Conservation (phyloP, 495 filamentous ascomycete species). For the Penicillium lagena region DNA sequence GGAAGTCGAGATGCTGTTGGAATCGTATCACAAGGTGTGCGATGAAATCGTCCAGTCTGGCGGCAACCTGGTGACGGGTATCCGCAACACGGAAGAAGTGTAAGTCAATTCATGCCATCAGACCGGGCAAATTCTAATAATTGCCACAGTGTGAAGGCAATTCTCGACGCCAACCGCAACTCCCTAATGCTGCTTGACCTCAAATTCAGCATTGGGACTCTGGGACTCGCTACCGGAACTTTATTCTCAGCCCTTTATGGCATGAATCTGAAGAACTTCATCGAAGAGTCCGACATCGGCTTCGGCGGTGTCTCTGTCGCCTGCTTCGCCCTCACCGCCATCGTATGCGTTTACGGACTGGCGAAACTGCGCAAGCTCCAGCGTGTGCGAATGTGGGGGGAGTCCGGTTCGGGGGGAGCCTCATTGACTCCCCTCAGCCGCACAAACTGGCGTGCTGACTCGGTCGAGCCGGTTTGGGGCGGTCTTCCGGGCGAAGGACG, state of each 20-base stretch:
- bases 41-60: conserved; percentile 97
- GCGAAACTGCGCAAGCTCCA: conserved; percentile 79
- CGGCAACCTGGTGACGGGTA: conserved; percentile 87
- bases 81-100: conserved; percentile 98
- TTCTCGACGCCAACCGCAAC: conserved; percentile 95
- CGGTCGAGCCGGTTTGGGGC: conserved; percentile 39
- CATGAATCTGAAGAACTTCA: conserved; percentile 98
- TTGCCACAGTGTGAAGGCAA: conserved; percentile 73
- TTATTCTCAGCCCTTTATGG: conserved; percentile 96
- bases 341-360: conserved; percentile 76
- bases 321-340: conserved; percentile 64
- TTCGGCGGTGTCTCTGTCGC: conserved; percentile 67
- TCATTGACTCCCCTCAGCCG: conserved; percentile 28
- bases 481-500: conserved; percentile 41
- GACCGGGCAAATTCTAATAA: conserved; percentile 2
- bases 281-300: conserved; percentile 90
- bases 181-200: conserved; percentile 96
- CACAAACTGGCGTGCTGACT: conserved; percentile 41
- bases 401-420: conserved; percentile 31
- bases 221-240: conserved; percentile 86
- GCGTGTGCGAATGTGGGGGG: conserved; percentile 79
- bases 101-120: conserved; percentile 34
- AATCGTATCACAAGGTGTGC: conserved; percentile 95
- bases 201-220: conserved; percentile 91
- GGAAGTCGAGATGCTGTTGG: conserved; percentile 92